Evolutionary conservation across 306 rosid genomes (phyloP).

Genomic region (Hylodesmum podocarpum): DNA sequence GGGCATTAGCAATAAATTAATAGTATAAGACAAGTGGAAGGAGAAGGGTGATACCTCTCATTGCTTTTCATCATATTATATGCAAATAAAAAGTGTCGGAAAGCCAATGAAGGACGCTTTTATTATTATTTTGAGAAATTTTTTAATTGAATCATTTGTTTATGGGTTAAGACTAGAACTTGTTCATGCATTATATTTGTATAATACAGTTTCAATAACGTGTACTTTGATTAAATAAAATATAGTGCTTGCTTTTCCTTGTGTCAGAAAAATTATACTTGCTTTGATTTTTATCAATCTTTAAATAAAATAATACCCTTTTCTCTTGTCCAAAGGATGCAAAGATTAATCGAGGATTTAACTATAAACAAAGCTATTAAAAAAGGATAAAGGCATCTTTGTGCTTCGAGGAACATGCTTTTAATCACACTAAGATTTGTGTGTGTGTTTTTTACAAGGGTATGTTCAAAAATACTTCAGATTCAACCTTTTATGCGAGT

Average conservation of each 20-base stretch:
- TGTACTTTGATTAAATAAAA: constrained; percentile 33
- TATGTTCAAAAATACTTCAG: not conserved
- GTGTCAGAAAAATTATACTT: constrained; percentile 22
- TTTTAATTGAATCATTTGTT: constrained; percentile 33
- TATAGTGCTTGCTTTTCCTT: constrained; percentile 29
- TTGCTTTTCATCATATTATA: constrained; percentile 33
- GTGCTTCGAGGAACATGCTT: constrained; percentile 37
- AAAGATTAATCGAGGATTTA: constrained; percentile 23
- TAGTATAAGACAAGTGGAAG: constrained; percentile 44
- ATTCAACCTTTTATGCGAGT: constrained; percentile 20
- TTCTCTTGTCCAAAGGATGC: constrained; percentile 39
- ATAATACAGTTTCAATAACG: constrained; percentile 23
- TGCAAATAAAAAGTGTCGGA: constrained; percentile 33
- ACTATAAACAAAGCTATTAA: constrained; percentile 34
- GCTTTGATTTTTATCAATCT: constrained; percentile 37
- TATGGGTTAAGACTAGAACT: constrained; percentile 10
- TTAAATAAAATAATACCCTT: constrained; percentile 36
- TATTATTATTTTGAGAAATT: constrained; percentile 18
- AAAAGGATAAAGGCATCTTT: constrained; percentile 36
- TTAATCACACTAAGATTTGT: constrained; percentile 8
- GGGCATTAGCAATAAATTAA: constrained; percentile 28
- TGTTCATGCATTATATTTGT: constrained; percentile 25
- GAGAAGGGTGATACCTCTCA: constrained; percentile 32
- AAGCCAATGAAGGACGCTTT: constrained; percentile 38
- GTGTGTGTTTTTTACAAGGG: not conserved